Evolutionary conservation across 108 stramenopile genomes (phyloP).

Genomic region (Skeletonema menzelii): DNA sequence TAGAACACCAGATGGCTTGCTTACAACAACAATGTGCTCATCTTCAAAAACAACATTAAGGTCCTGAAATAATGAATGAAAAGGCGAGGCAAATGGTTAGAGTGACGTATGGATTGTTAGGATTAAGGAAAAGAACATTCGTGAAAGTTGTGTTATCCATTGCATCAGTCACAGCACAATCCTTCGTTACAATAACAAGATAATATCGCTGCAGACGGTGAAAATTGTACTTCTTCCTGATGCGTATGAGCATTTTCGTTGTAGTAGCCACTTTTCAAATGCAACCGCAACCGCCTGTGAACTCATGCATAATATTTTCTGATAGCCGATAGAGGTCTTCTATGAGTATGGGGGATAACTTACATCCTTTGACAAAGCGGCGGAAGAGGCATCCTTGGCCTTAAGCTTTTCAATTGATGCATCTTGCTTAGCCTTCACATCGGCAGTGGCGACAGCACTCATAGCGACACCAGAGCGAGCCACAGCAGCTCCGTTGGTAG

Average conservation of each 20-base stretch:
- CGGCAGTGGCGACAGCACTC: slow-evolving; percentile 47
- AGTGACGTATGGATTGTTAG: background rate
- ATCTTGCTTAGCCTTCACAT: slow-evolving; percentile 62
- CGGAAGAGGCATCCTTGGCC: slow-evolving; percentile 68
- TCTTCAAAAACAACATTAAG: slow-evolving; percentile 79
- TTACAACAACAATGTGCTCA: slow-evolving; percentile 78
- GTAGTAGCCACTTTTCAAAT: background rate
- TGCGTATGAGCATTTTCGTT: background rate
- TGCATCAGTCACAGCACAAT: background rate
- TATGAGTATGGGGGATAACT: slow-evolving; percentile 16
- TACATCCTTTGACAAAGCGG: slow-evolving; percentile 66
- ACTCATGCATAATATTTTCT: background rate
- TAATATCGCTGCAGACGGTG: no score
- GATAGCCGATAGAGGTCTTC: background rate
- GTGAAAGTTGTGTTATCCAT: background rate
- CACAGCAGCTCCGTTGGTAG: slow-evolving; percentile 6
- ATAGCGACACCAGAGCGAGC: slow-evolving; percentile 16
- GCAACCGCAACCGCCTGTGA: background rate
- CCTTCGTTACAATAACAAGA: no score
- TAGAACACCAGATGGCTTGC: slow-evolving; percentile 86
- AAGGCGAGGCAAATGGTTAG: background rate
- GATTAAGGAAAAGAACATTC: no score
- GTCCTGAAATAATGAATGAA: slow-evolving; percentile 47
- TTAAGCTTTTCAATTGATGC: slow-evolving; percentile 57
- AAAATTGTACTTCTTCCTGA: no score